A percentile compares a stretch with the other conserved stretches of the same genome.
phyloP scores from a whole-genome alignment of 352 stramenopile genomes.

The Globisporangium polare region DNA sequence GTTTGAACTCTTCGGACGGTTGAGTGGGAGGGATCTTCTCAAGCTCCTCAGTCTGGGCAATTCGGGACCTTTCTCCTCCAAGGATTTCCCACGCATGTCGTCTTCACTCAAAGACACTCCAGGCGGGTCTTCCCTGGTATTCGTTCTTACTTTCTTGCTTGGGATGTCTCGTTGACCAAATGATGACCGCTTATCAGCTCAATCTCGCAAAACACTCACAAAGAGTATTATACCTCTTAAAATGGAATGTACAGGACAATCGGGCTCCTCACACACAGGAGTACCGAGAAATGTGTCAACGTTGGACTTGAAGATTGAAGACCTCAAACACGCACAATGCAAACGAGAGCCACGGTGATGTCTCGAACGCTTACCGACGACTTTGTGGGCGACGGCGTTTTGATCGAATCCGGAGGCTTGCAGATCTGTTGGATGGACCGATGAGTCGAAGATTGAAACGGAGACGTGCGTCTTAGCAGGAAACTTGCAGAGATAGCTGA shows the following conservation, averaged over 20 bases:
- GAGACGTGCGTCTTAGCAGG: too few species aligned
- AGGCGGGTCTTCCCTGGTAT: neutral
- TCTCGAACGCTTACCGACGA: neutral
- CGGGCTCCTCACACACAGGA: neutral
- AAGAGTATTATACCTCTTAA: neutral
- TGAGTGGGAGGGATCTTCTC: neutral
- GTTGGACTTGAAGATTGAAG: neutral
- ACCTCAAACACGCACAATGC: neutral
- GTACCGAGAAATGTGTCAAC: neutral
- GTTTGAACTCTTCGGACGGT: neutral
- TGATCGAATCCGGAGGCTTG: too few species aligned
- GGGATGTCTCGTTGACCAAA: neutral
- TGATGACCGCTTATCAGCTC: neutral
- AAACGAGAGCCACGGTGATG: neutral
- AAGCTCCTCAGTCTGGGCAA: neutral
- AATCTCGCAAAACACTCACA: neutral
- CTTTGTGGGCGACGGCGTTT: too few species aligned
- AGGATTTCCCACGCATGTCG: neutral
- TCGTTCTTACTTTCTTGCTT: neutral
- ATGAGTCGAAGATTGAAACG: neutral
- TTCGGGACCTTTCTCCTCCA: neutral
- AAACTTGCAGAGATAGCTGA: too few species aligned
- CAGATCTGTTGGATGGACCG: too few species aligned
- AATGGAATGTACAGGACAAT: neutral
- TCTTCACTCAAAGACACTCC: neutral